A percentile compares a stretch with the other conserved stretches of the same genome.
phyloP scores from a whole-genome alignment of 805 yeast genomes.

The Candida stauntonica region DNA sequence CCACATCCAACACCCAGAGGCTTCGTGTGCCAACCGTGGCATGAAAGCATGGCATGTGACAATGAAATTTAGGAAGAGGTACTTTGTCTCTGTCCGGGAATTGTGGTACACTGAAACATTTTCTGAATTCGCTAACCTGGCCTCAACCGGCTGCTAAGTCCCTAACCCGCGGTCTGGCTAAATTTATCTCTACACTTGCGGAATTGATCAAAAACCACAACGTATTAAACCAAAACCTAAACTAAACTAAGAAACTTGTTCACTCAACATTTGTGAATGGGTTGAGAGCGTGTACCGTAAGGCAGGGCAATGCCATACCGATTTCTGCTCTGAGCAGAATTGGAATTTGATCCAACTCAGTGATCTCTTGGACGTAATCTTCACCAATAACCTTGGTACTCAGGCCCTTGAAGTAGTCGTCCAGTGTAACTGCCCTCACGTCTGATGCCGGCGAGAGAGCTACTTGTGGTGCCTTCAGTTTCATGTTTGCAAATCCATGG shows the following conservation, averaged over 20 bases:
- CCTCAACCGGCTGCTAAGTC: too few relatives aligned
- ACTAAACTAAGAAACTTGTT: neutral
- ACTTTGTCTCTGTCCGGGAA: too few relatives aligned
- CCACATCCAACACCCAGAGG: too few relatives aligned
- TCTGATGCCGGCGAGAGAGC: slow-evolving; percentile 27
- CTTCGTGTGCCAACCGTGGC: too few relatives aligned
- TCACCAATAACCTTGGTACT: slow-evolving; percentile 58
- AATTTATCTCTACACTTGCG: too few relatives aligned
- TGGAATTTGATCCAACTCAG: slow-evolving; percentile 75
- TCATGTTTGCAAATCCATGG: slow-evolving; percentile 45
- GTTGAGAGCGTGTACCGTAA: slow-evolving; percentile 85
- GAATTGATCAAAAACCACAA: too few relatives aligned
- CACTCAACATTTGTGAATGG: slow-evolving; percentile 52
- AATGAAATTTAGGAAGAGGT: too few relatives aligned
- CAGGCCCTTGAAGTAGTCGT: slow-evolving; percentile 55
- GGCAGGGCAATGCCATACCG: slow-evolving; percentile 93
- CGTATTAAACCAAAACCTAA: neutral
- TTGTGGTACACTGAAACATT: too few relatives aligned
- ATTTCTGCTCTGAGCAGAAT: slow-evolving; percentile 84
- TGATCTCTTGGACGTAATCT: slow-evolving; percentile 71
- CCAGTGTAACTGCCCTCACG: slow-evolving; percentile 30
- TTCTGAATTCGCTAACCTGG: too few relatives aligned
- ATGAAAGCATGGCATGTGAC: too few relatives aligned
- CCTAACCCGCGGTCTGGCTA: too few relatives aligned
- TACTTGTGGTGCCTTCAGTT: slow-evolving; percentile 39